Percentiles rank a stretch among this genome's conserved stretches.
Evolutionary conservation across 2,329 filamentous ascomycete species (phyloP).

Genomic region (Periglandula ipomoeae): DNA sequence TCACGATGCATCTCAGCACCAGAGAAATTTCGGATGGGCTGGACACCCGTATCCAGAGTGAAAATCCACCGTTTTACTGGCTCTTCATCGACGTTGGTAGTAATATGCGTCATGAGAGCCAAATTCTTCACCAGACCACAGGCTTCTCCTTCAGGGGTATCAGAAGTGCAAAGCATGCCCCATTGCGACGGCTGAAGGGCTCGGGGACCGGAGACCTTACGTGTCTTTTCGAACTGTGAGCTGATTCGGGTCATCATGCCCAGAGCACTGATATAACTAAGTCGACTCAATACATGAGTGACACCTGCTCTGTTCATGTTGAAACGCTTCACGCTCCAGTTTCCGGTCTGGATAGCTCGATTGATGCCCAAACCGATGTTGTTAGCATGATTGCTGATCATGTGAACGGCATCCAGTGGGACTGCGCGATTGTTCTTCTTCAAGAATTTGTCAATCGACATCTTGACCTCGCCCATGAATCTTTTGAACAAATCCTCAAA

Average conservation of each 20-base stretch:
- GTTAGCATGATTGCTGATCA: slow-evolving; percentile 76
- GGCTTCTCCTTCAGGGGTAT: slow-evolving; percentile 96
- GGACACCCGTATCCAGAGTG: slow-evolving; percentile 75
- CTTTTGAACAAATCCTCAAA: slow-evolving; percentile 99
- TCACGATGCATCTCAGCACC: slow-evolving; percentile 80
- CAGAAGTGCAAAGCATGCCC: slow-evolving; percentile 94
- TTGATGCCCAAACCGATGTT: slow-evolving; percentile 91
- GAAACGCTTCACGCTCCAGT: slow-evolving; percentile 97
- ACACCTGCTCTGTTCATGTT: slow-evolving; percentile 97
- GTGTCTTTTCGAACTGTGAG: slow-evolving; percentile 97
- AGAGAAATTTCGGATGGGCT: slow-evolving; percentile 58
- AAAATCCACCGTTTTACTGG: slow-evolving; percentile 83
- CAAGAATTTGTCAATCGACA: slow-evolving; percentile 88
- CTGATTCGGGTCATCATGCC: slow-evolving; percentile 99
- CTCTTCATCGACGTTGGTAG: slow-evolving; percentile 87
- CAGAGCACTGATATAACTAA: slow-evolving; percentile 92
- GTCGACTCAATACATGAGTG: slow-evolving; percentile 86
- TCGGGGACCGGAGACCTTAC: slow-evolving; percentile 92
- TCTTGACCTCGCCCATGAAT: slow-evolving; percentile 80
- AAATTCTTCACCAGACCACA: slow-evolving; percentile 97
- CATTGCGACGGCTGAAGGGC: slow-evolving; percentile 96
- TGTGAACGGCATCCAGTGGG: slow-evolving; percentile 76
- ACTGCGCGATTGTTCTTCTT: slow-evolving; percentile 88
- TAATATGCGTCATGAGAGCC: slow-evolving; percentile 98
- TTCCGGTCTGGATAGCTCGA: slow-evolving; percentile 91